A percentile compares a stretch with the other conserved stretches of the same genome.
phyloP scores from a whole-genome alignment of 140 eudicot genomes.

The Oenanthe javanica region DNA sequence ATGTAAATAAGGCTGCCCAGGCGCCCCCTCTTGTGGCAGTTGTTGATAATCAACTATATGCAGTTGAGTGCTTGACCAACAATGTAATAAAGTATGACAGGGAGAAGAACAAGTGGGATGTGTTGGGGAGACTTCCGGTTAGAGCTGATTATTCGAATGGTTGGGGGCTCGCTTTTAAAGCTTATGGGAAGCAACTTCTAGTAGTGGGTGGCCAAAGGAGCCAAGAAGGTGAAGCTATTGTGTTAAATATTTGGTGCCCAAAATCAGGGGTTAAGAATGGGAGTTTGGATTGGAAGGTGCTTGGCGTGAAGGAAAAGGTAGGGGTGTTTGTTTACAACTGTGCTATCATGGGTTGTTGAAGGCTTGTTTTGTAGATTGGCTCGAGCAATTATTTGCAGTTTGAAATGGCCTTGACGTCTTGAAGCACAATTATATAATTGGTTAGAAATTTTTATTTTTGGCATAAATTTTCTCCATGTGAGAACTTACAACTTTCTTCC shows the following conservation, averaged over 20 bases:
- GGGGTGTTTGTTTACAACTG: constrained; percentile 81
- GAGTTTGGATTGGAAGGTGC: constrained; percentile 50
- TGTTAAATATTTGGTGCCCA: constrained; percentile 55
- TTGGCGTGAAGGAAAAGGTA: constrained; percentile 58
- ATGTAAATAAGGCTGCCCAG: constrained; percentile 49
- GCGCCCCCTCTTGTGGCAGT: constrained; percentile 90
- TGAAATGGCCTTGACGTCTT: constrained; percentile 17
- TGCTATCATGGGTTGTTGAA: constrained; percentile 76
- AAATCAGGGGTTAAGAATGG: constrained; percentile 42
- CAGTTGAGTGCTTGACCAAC: constrained; percentile 46
- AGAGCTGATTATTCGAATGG: constrained; percentile 65
- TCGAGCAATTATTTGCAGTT: neutral
- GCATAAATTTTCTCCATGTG: constrained; percentile 7
- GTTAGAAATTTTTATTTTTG: constrained; percentile 10
- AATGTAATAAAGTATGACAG: constrained; percentile 55
- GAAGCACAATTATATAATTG: constrained; percentile 26
- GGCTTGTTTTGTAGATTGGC: constrained; percentile 3
- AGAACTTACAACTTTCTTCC: constrained; percentile 6
- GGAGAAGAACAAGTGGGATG: constrained; percentile 46
- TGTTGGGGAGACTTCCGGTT: constrained; percentile 62
- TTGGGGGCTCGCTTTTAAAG: constrained; percentile 76
- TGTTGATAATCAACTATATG: constrained; percentile 54
- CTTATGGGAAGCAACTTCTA: constrained; percentile 50
- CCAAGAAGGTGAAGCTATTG: constrained; percentile 61
- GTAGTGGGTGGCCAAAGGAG: constrained; percentile 75